Base-by-base conservation (phyloP, 768 basidiomycete species). In the Leccinum subgranulosum region DNA sequence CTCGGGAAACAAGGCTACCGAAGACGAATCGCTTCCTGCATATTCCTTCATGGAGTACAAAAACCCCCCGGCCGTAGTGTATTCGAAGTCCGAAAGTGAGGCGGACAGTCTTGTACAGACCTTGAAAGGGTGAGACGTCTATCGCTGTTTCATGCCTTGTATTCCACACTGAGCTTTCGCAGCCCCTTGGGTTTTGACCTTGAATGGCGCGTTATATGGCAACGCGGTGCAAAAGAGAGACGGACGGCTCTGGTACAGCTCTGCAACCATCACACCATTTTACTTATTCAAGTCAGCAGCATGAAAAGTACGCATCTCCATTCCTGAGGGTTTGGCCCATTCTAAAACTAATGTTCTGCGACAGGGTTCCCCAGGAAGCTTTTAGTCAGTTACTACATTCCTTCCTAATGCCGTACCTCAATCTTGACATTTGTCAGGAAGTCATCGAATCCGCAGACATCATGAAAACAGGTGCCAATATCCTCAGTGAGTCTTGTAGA, bases 171-270 rank as follows among this genome's bases (percentile, higher is more conserved):
- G 46, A 60, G 11, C 15, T 55, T 55, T 33, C 43, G 8, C 31
- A 81, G 80, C 2, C 76, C 81, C 9, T 46, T 82, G 10, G 81
- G 82, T 7, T 79, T 82, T 28, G 81, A 82, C 66, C 69, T 82
- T 43, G 81, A 82, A 62, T 82, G 81, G 81, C 67, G 72, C 15
- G 72, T 79, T 19, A 62, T 64, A 47, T 74, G 69, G 53, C 60
- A 67, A n/a, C 66, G 65, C 4, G 65, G 70, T 31, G 66, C 69
- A 7, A 58, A 65, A 33, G 74, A 75, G 54, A 68, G 74, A 50
- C 69, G 71, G 31, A 75, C 77, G 2, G 78, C 81, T 0, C 66
- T 81, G 3, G 75, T 82, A 1, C 81, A 83, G 61, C 51, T 83
- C 0, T 76, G 74, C 39, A 80, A 82, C 56, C 63, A 54, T 23